Evolutionary conservation across 164 flowering plant genomes (phyloP).

Genomic region (Brasenia schreberi): DNA sequence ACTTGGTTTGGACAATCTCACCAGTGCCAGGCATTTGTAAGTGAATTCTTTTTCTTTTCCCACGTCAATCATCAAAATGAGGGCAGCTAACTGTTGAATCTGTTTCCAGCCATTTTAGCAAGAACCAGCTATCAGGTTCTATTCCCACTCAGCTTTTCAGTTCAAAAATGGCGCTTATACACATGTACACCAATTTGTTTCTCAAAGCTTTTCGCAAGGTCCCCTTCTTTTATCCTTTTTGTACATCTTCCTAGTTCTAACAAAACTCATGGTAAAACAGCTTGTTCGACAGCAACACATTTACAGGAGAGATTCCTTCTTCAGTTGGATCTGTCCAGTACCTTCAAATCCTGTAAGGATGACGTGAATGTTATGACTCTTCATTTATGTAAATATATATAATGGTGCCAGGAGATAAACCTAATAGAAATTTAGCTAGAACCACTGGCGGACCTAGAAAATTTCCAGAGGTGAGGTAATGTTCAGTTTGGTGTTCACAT

Average conservation of each 20-base stretch:
- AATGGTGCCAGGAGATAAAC: too few relatives aligned
- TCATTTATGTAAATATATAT: background rate
- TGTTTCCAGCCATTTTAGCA: constrained; percentile 24
- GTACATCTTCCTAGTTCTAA: too few relatives aligned
- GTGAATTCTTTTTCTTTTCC: background rate
- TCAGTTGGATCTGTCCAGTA: background rate
- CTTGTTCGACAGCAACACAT: background rate
- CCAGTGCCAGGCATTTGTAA: constrained; percentile 24
- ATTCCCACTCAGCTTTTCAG: constrained; percentile 20
- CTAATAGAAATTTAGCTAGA: too few relatives aligned
- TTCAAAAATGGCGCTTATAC: constrained; percentile 21
- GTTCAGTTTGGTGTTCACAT: too few relatives aligned
- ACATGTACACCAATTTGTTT: constrained; percentile 18
- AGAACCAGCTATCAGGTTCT: constrained; percentile 23
- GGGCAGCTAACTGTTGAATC: background rate
- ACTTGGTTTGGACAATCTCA: constrained; percentile 18
- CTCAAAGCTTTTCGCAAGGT: too few relatives aligned
- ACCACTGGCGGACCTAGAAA: too few relatives aligned
- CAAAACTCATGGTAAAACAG: too few relatives aligned
- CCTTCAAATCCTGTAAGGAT: background rate
- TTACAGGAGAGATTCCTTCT: background rate
- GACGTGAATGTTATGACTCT: background rate
- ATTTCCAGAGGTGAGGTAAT: too few relatives aligned
- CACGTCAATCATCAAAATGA: background rate
- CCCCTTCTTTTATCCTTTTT: too few relatives aligned